Base-by-base conservation (phyloP, 2,329 filamentous ascomycete species). In the Sporothrix globosa region DNA sequence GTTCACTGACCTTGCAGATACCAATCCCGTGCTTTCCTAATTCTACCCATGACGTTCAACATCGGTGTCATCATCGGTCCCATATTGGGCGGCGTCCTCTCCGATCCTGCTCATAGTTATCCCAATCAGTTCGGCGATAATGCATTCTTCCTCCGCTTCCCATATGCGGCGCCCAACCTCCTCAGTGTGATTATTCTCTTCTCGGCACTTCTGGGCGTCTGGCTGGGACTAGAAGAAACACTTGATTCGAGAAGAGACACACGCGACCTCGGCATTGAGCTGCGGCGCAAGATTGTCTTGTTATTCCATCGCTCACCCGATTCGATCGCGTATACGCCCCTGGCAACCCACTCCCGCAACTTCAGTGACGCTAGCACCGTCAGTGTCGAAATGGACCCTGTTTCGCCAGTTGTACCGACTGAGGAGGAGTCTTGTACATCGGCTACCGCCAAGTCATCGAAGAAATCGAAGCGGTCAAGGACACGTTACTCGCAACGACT, bases 41-140 rank as follows among this genome's bases (percentile, higher is more conserved):
- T 83, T n/a, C 72, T 83, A 41, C 82, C 82, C 2, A 92, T 93
- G 89, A 91, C 89, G 27, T 92, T 91, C 79, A 93, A 93, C 74
- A 83, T 89, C 24, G 87, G 87, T 14, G 82, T 87, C 65, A 87
- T 88, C 56, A 80, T 87, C n/a, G 86, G 86, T 0, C 86, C 86
- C 0, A 80, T 87, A 11, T 75, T 88, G 2, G 79, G 82, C 39
- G 83, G 83, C 4, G 14, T 83, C 11, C 77, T 85, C 11, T 82
- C 82, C 3, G 82, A 85, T 60, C 83, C 81, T 3, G 80, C 81
- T 1, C 77, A 76, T 21, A 81, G 79, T 69, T 83, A 82, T 66
- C 82, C 83, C 0, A 72, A 73, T 1, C 68, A 83, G 0, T 87
- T 88, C 71, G 85, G 85, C 14, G 72, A 80, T 34, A 76, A 83